These are phyloP conservation scores for Beauveria bassiana DNA, from an alignment of 2,329 filamentous ascomycete species.

Conservation along the genomic window DNA sequence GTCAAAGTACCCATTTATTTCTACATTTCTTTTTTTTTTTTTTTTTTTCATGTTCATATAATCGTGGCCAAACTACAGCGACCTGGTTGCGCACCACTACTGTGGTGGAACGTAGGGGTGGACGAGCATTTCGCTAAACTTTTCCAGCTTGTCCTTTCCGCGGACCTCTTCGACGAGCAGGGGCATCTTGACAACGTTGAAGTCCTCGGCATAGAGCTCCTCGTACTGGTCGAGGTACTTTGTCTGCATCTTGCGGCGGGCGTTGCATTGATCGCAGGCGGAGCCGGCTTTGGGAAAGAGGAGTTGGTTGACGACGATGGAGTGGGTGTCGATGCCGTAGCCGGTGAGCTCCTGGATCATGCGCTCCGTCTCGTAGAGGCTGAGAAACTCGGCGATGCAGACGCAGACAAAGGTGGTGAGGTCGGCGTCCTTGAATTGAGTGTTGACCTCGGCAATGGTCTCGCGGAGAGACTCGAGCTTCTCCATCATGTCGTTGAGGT, in stretches of 20 bases:
- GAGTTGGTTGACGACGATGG: slow-evolving; percentile 96
- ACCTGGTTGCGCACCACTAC: slow-evolving; percentile 15
- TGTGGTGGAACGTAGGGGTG: slow-evolving; percentile 65
- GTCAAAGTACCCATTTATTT: neutral
- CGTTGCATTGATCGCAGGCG: slow-evolving; percentile 90
- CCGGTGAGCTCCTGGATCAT: slow-evolving; percentile 97
- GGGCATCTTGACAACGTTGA: slow-evolving; percentile 98
- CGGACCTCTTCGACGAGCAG: slow-evolving; percentile 90
- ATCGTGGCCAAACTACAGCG: neutral
- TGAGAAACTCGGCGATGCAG: slow-evolving; percentile 95
- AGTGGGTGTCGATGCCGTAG: slow-evolving; percentile 93
- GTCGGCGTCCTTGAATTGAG: slow-evolving; percentile 94
- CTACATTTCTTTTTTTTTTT: neutral
- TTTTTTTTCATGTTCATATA: neutral
- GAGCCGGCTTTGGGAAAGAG: slow-evolving; percentile 82
- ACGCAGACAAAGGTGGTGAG: slow-evolving; percentile 97
- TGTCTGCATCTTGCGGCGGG: slow-evolving; percentile 94
- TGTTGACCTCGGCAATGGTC: slow-evolving; percentile 92
- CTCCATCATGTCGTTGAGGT: slow-evolving; percentile 81
- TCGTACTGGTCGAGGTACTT: slow-evolving; percentile 99
- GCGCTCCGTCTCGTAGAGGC: slow-evolving; percentile 94
- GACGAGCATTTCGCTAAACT: slow-evolving; percentile 79
- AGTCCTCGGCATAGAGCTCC: slow-evolving; percentile 90
- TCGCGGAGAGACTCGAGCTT: slow-evolving; percentile 91
- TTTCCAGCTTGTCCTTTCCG: slow-evolving; percentile 88